Percentiles rank a stretch among this genome's conserved stretches.
Evolutionary conservation across 2,329 filamentous ascomycete species (phyloP).

Genomic region (Calycina marina): DNA sequence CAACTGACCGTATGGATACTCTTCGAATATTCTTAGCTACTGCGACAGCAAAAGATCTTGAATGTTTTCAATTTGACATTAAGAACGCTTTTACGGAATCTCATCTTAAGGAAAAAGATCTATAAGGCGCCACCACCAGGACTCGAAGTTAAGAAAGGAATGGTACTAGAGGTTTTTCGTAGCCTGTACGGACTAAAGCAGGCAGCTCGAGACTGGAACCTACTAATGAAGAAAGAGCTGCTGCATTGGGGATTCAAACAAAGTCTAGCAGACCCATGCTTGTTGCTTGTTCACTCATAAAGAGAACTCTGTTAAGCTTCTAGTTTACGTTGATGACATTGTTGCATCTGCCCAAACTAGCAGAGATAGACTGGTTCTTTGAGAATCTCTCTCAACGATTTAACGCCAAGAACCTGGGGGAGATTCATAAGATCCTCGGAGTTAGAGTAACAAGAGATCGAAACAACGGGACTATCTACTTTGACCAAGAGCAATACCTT

Average conservation of each 20-base stretch:
- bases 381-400: not conserved
- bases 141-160: not conserved
- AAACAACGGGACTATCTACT: not conserved
- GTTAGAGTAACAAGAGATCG: not conserved
- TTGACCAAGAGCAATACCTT: constrained; percentile 4
- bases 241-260: not conserved
- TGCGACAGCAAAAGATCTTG: not conserved
- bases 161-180: not conserved
- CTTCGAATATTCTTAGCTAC: constrained; percentile 2
- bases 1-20: constrained; percentile 1
- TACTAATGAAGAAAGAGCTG: not conserved
- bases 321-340: constrained; percentile 4
- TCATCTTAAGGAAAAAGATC: not conserved
- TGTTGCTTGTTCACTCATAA: not conserved
- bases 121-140: not conserved
- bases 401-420: constrained; percentile 4
- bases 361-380: not conserved
- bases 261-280: not conserved
- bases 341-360: not conserved
- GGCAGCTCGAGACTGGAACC: not conserved
- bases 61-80: constrained; percentile 3
- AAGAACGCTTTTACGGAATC: not conserved
- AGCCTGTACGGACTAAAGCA: not conserved
- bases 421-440: constrained; percentile 1
- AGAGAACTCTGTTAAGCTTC: not conserved